These are phyloP conservation scores for Saccharomycopsis crataegensis DNA, from an alignment of 1,139 yeast species.

Conservation along the genomic window DNA sequence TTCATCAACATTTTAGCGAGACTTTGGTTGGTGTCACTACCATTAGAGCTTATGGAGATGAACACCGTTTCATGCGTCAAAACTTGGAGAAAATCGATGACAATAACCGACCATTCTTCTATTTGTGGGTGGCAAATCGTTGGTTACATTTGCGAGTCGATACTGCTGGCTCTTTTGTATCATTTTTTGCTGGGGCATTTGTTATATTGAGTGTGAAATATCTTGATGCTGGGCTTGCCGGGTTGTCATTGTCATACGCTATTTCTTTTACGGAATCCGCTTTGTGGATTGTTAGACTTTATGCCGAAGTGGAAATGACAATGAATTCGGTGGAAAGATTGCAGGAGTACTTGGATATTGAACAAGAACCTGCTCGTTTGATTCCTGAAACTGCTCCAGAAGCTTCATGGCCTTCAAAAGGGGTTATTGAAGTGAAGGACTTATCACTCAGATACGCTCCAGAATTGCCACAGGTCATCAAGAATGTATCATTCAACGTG, in stretches of 20 bases:
- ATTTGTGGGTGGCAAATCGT: slow-evolving; percentile 91
- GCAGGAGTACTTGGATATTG: slow-evolving; percentile 74
- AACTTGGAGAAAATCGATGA: slow-evolving; percentile 74
- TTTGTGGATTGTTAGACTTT: slow-evolving; percentile 85
- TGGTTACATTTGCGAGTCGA: slow-evolving; percentile 89
- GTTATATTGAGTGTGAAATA: slow-evolving; percentile 54
- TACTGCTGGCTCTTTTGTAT: slow-evolving; percentile 74
- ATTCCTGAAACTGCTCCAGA: slow-evolving; percentile 68
- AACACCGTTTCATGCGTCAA: slow-evolving; percentile 73
- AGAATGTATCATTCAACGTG: slow-evolving; percentile 75
- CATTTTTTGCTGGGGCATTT: slow-evolving; percentile 76
- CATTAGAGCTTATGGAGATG: slow-evolving; percentile 94
- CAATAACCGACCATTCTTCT: slow-evolving; percentile 87
- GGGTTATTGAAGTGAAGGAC: slow-evolving; percentile 68
- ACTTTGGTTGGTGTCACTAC: slow-evolving; percentile 92
- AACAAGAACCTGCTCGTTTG: slow-evolving; percentile 70
- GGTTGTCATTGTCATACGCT: slow-evolving; percentile 88
- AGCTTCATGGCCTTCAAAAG: slow-evolving; percentile 73
- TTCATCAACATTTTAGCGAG: slow-evolving; percentile 93
- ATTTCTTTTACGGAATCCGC: slow-evolving; percentile 84
- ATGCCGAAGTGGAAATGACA: slow-evolving; percentile 85
- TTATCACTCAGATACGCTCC: slow-evolving; percentile 85
- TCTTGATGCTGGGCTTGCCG: slow-evolving; percentile 91
- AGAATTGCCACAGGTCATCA: slow-evolving; percentile 79
- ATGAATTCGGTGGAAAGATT: slow-evolving; percentile 95